Base-by-base conservation (phyloP, 768 basidiomycete genomes). In the Termitomyces sp. region DNA sequence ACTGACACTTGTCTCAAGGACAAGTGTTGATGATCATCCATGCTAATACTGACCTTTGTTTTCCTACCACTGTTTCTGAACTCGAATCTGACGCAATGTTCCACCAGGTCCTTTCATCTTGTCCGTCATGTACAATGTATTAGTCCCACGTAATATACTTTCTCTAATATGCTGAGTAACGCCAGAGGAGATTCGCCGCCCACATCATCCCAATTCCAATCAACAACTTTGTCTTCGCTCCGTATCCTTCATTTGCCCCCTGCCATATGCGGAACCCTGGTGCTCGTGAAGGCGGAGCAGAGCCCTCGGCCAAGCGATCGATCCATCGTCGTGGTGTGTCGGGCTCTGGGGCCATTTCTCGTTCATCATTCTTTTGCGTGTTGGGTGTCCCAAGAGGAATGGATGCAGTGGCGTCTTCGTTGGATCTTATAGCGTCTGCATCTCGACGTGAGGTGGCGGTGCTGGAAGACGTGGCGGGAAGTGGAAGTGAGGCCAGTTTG, bases 31-130 rank as follows among this genome's bases (percentile, higher is more conserved):
- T 80, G 90, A 91, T 78, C 73, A 75, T 81, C 89, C 91, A 92
- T 93, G 91, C 91, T 93, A 92, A 93, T 92, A 82, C 90, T 93
- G 91, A 85, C 71, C 66, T 57, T 55, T 45, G 6, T 49, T 35
- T n/a, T 60, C 49, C 36, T 57, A 16, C n/a, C n/a, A n/a, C 35
- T 11, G 9, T 51, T 24, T 36, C 4, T 32, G 48, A 13, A 7
- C 38, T 4, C n/a, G 32, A 20, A 18, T 24, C 60, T 59, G 32
- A 57, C 46, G 16, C 22, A 20, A 24, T 46, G 1, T 55, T 39
- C n/a, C 4, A 8, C 38, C 32, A 61, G 60, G 46, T 50, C 8
- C 9, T 45, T 3, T 48, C 24, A 7, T 0, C 12, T 32, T 12
- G 8, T 40, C 35, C 18, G 11, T 55, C 22, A 16, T 54, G 18